A percentile compares a stretch with the other conserved stretches of the same genome.
Conservation (phyloP, 768 basidiomycete genomes). For the Pulveroboletus sp. region DNA sequence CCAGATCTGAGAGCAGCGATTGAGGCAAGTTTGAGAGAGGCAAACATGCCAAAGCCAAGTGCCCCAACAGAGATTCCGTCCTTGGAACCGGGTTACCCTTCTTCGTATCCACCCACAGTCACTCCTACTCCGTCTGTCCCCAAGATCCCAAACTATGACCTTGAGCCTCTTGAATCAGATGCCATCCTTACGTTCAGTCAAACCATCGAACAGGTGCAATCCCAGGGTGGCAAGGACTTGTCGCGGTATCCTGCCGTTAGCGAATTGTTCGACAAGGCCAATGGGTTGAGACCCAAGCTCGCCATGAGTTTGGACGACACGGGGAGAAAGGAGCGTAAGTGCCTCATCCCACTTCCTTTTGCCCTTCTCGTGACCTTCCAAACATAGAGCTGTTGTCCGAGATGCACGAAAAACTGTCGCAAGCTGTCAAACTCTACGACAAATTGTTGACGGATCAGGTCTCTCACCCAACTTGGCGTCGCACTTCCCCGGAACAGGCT, state of each 20-base stretch:
- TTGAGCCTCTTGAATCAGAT: slow-evolving; percentile 79
- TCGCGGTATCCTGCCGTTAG: slow-evolving; percentile 81
- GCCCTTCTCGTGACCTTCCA: not conserved
- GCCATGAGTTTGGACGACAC: slow-evolving; percentile 83
- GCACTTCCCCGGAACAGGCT: slow-evolving; percentile 18
- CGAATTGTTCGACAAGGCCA: slow-evolving; percentile 83
- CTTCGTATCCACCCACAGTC: slow-evolving; percentile 43
- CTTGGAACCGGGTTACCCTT: slow-evolving; percentile 48
- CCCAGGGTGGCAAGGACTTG: slow-evolving; percentile 75
- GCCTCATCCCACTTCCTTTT: slow-evolving; percentile 7
- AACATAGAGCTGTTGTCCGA: slow-evolving; percentile 76
- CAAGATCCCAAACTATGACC: slow-evolving; percentile 72
- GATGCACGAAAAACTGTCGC: slow-evolving; percentile 92
- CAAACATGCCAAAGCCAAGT: slow-evolving; percentile 71
- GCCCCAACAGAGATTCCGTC: slow-evolving; percentile 66
- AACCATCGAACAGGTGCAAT: slow-evolving; percentile 79
- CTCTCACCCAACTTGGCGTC: slow-evolving; percentile 65
- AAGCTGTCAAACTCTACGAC: slow-evolving; percentile 92
- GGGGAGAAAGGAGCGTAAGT: slow-evolving; percentile 78
- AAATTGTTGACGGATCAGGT: slow-evolving; percentile 83
- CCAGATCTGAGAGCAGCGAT: slow-evolving; percentile 92
- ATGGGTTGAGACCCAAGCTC: slow-evolving; percentile 73
- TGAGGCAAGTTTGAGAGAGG: slow-evolving; percentile 90
- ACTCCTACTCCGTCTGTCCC: slow-evolving; percentile 40
- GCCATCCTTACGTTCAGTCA: slow-evolving; percentile 89